Evolutionary conservation across 257 asterid genomes (phyloP).

Genomic region (Scutellaria minor): DNA sequence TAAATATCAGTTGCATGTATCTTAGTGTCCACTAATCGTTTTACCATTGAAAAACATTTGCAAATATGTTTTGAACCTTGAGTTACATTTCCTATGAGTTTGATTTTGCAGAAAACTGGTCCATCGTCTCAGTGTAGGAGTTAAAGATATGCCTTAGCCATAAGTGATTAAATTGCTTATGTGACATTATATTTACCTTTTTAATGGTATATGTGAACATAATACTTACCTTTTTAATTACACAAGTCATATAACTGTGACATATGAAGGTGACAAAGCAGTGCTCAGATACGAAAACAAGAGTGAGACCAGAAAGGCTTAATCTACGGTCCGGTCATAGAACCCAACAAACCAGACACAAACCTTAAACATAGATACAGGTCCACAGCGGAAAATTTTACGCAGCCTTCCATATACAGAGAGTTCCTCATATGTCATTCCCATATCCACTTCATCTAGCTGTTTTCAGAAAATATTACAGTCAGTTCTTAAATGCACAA

Average conservation of each 20-base stretch:
- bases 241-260: no score
- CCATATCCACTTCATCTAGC: constrained; percentile 99
- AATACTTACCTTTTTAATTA: no score
- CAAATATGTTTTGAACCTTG: background rate
- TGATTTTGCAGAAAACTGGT: background rate
- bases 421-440: constrained; percentile 94
- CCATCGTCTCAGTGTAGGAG: background rate
- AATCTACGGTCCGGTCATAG: background rate
- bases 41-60: no score
- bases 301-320: background rate
- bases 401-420: constrained; percentile 93
- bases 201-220: no score
- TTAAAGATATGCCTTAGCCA: background rate
- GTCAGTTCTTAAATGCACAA: constrained; percentile 26
- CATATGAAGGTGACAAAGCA: background rate
- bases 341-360: constrained; percentile 19
- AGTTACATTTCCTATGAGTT: no score
- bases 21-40: no score
- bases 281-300: no score
- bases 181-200: background rate
- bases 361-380: constrained; percentile 98
- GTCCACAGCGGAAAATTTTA: constrained; percentile 92
- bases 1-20: background rate
- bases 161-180: background rate
- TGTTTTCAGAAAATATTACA: constrained; percentile 41